Evolutionary conservation across 352 stramenopile species (phyloP), one percentile per base, ranked within the genome.

Genomic region (Pythium rhizo-oryzae): DNA sequence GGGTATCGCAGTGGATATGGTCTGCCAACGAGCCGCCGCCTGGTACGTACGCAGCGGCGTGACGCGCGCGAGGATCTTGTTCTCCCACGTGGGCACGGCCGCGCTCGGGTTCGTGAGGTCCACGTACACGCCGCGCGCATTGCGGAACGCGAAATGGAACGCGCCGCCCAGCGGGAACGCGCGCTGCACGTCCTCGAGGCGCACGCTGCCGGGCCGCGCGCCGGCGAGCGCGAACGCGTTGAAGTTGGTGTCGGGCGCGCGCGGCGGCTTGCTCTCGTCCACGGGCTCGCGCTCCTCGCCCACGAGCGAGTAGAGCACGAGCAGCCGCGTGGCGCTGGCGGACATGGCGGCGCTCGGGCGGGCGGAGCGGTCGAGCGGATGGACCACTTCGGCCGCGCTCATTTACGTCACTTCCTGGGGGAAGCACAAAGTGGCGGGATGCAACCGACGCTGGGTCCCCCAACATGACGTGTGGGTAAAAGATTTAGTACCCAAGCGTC

Each of bases 111-210:
- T 91, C 0, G 80, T 90, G 33, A 94, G 76, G 58, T 93, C 83
- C 19, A 93, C 61, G 62, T 79, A 94, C 25, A 85, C 73, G 28
- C 84, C 85, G 13, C 82, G 72, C 13, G 91, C 75, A 65, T 90
- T 89, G 39, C 79, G 81, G 67, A 96, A 96, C 23, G 83, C 75
- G 52, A 94, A 96, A 62, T 93, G 85, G 63, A 82, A 93, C 43
- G 69, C 74, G 24, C 59, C 76, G 39, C 83, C 87, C 6, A 96
- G 72, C 15, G 87, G 87, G 68, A 93, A 96, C 19, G 84, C 83
- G 46, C 69, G 72, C 72, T 89, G 81, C 24, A 96, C 69, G 60
- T 94, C 79, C 5, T 64, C 63, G 6, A 96, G 79, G 0, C 69
- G 72, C 28, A 93, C 75, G n/a, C n/a, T n/a, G n/a, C n/a, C n/a